Evolutionary conservation across 1,284 basidiomycete genomes (phyloP), one percentile per base, ranked within the genome.

Genomic region (Abortiporus biennis): DNA sequence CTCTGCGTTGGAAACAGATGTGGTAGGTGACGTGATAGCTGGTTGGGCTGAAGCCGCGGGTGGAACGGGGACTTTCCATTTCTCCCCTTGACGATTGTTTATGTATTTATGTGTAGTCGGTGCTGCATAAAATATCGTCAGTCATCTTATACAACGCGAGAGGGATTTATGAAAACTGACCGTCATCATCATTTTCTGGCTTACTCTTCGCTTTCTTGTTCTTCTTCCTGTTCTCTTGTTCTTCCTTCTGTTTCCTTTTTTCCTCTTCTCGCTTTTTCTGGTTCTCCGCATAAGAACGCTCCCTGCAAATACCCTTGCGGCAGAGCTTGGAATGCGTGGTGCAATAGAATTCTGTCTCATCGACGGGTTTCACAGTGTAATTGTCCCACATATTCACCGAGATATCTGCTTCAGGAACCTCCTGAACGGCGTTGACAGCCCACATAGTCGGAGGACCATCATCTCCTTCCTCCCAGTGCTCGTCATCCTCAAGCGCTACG

Each of bases 241-340:
- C 39, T 16, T 31, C 39, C 20, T 25, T 34, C 22, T 42, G 21
- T 25, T 35, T 32, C 40, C 20, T 21, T 13, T 38, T 17, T 25
- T 24, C 36, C 20, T 13, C 27, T 15, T 43, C 35, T 34, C 36
- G 27, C 20, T 48, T 27, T 15, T 35, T 23, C 30, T 47, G 41
- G 42, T 32, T 41, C 36, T 39, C 37, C 13, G 27, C 27, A 2
- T 20, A 5, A 6, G 24, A 22, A 9, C 31, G 24, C 12, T 23
- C 32, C 4, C 23, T 45, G 47, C 59, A 61, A 5, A 59, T 56
- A 15, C 56, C 56, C 43, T 47, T 52, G 21, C 35, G 40, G 47
- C 57, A 59, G 12, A 54, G 25, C 19, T 33, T 40, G 12, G 51
- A 52, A 38, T 61, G 59, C 17, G 31, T 45, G 3, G 21, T 21